Conservation (phyloP, 2,329 filamentous ascomycete species). For the Didymella arachidicola region DNA sequence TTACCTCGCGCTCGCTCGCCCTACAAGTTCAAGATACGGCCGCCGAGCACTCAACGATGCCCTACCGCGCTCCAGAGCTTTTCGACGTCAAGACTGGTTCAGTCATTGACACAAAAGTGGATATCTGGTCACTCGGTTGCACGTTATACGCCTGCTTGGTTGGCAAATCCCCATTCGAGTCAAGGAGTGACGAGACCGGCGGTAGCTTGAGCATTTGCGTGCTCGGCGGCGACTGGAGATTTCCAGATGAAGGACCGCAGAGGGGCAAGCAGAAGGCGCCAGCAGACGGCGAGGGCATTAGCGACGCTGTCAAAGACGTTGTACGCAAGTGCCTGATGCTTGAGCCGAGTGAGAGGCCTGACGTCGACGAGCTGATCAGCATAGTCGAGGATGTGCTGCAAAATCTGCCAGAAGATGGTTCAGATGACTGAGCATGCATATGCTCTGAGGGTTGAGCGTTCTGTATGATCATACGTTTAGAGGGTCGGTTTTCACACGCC, state of each 20-base stretch:
- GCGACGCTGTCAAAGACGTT: conserved; percentile 83
- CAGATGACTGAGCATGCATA: conserved; percentile 3
- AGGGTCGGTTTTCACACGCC: not conserved
- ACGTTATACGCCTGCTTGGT: conserved; percentile 97
- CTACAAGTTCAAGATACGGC: conserved; percentile 93
- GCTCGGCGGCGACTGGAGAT: conserved; percentile 92
- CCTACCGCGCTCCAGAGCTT: conserved; percentile 94
- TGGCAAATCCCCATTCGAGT: conserved; percentile 96
- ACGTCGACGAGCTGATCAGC: conserved; percentile 81
- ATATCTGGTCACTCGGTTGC: conserved; percentile 97
- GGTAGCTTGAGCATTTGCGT: conserved; percentile 93
- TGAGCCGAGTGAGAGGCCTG: conserved; percentile 85
- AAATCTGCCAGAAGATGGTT: conserved; percentile 68
- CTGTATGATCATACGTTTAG: conserved; percentile 1
- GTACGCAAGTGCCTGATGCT: conserved; percentile 86
- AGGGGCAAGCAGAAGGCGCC: conserved; percentile 62
- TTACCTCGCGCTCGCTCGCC: conserved; percentile 88
- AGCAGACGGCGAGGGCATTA: conserved; percentile 67
- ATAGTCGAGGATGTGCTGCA: conserved; percentile 79
- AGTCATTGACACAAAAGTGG: conserved; percentile 92
- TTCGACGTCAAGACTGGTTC: conserved; percentile 97
- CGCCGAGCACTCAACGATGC: conserved; percentile 97
- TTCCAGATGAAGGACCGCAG: conserved; percentile 80
- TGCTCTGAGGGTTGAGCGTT: not conserved
- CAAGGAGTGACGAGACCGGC: conserved; percentile 93